These are phyloP conservation scores for Carnegiea gigantea DNA, from an alignment of 179 eudicot species.

Conservation along the genomic window DNA sequence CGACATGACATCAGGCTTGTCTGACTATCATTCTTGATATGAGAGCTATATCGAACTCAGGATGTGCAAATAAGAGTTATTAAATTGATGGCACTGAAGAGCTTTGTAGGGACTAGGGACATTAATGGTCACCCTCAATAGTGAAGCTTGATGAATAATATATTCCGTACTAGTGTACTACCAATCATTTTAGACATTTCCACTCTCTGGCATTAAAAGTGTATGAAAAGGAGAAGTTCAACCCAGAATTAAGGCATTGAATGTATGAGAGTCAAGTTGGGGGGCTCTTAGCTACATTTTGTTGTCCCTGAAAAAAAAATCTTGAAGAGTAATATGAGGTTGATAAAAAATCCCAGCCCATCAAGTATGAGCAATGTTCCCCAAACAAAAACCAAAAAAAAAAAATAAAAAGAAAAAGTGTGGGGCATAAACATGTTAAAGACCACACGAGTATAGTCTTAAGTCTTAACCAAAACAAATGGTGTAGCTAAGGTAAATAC, in stretches of 20 bases:
- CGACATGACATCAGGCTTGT: not conserved
- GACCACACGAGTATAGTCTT: not conserved
- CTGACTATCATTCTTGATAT: not conserved
- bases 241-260: too few species aligned
- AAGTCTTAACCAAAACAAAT: not conserved
- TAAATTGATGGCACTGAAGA: not conserved
- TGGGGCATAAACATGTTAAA: too few species aligned
- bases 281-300: not conserved
- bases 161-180: too few species aligned
- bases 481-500: not conserved
- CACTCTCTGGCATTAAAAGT: too few species aligned
- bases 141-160: not conserved
- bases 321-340: too few species aligned
- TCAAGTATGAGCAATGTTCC: too few species aligned
- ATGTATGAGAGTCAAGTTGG: not conserved
- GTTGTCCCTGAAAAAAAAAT: too few species aligned
- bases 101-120: not conserved
- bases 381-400: too few species aligned
- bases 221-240: too few species aligned
- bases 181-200: too few species aligned
- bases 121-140: not conserved
- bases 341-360: too few species aligned
- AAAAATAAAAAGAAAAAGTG: too few species aligned
- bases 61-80: not conserved
- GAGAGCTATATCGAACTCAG: not conserved